Conservation (phyloP, 495 filamentous ascomycete genomes). For the Penicillium fimorum region DNA sequence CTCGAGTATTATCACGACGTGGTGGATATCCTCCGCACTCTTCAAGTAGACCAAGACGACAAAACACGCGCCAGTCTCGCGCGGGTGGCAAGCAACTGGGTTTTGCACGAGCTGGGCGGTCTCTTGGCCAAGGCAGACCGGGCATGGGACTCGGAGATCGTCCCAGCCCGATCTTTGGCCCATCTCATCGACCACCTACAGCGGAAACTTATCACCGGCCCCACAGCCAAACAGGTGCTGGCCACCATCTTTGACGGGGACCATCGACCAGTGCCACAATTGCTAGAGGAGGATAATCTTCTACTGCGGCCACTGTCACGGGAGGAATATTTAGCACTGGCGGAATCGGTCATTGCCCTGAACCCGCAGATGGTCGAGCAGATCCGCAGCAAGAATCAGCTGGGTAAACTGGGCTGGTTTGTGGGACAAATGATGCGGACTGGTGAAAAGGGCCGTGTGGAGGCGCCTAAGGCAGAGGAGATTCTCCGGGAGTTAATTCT, state of each 20-base stretch:
- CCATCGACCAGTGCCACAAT: constrained; percentile 50
- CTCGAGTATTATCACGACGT: constrained; percentile 81
- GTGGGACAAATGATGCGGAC: constrained; percentile 87
- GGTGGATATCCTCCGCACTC: constrained; percentile 51
- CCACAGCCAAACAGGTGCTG: constrained; percentile 72
- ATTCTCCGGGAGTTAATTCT: constrained; percentile 59
- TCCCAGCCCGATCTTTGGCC: constrained; percentile 62
- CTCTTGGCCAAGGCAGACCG: constrained; percentile 56
- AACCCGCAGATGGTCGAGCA: constrained; percentile 64
- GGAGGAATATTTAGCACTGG: constrained; percentile 47
- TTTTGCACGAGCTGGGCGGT: constrained; percentile 86
- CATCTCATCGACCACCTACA: constrained; percentile 64
- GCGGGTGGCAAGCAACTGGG: constrained; percentile 62
- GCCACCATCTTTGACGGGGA: constrained; percentile 57
- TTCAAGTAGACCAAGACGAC: constrained; percentile 35
- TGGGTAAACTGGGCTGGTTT: constrained; percentile 80
- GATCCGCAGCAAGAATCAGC: constrained; percentile 62
- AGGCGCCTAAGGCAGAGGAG: constrained; percentile 69
- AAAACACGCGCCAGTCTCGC: constrained; percentile 29
- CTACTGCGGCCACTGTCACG: constrained; percentile 57
- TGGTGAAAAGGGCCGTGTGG: constrained; percentile 72
- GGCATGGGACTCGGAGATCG: constrained; percentile 52
- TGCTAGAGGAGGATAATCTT: constrained; percentile 67
- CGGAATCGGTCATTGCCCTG: constrained; percentile 40
- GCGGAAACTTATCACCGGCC: constrained; percentile 67